Base-by-base conservation (phyloP, 768 basidiomycete species). In the Strobilomyces confusus region DNA sequence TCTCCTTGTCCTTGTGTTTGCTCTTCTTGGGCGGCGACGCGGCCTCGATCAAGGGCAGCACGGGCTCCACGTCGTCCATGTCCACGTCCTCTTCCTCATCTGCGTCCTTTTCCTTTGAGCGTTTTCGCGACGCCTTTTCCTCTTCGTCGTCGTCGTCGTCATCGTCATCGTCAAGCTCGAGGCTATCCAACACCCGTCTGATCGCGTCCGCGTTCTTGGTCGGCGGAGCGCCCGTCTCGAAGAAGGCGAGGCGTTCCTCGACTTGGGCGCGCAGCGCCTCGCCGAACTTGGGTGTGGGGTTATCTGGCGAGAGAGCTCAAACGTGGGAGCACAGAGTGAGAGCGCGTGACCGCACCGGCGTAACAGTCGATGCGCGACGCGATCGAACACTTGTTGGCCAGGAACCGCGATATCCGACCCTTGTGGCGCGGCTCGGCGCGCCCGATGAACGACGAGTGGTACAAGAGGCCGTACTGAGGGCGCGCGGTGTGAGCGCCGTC, bases 331-430 rank as follows among this genome's bases (percentile, higher is more conserved):
- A 19, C 4, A 8, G 14, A 12, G 30, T 9, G 32, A 12, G 4
- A 30, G 11, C 11, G 11, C 14, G 13, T 14, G 63, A 3, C 20
- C 80, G 50, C 61, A 89, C 91, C 91, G 2, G 87, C 78, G 67
- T 89, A 98, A 71, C 94, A 98, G 69, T 98, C 95, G 72, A 98
- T 98, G 50, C 95, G 81, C 15, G 92, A 90, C 2, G 95, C 95
- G 61, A 98, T 98, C 51, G 94, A 95, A 67, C 92, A 94, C 73
- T 98, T 98, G 80, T 98, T 98, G 36, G 95, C 95, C 9, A 98
- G 78, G 82, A 98, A 98, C n/a, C 95, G 87, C 4, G 95, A 97
- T 67, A 98, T 98, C 51, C 95, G 87, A 11, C 95, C 95, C 77
- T 98, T 98, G 79, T 90, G 84, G 72, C 94, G 95, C 40, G 92